Evolutionary conservation across 352 stramenopile species (phyloP).

Genomic region (Phytophthora europaea): DNA sequence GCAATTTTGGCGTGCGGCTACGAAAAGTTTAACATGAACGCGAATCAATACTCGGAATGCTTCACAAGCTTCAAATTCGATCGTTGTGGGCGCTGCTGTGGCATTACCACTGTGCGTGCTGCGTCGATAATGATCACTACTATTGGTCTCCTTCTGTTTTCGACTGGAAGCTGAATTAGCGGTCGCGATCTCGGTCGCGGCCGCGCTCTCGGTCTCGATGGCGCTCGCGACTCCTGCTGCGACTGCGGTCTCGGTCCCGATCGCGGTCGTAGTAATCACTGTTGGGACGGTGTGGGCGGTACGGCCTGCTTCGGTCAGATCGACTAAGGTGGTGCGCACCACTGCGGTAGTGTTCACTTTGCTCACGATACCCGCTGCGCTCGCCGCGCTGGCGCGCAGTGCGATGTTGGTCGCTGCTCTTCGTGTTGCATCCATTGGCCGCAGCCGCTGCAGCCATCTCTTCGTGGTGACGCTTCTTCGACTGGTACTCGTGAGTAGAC

Average conservation of each 20-base stretch:
- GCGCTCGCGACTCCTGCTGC: conserved; percentile 39
- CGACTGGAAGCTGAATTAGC: conserved; percentile 3
- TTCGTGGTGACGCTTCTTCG: conserved; percentile 87
- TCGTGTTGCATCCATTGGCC: conserved; percentile 29
- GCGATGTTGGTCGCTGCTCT: conserved; percentile 40
- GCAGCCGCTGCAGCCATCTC: conserved; percentile 63
- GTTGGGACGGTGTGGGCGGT: conserved; percentile 42
- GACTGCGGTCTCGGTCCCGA: conserved; percentile 45
- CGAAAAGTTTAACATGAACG: too few relatives aligned
- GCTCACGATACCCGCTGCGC: conserved; percentile 42
- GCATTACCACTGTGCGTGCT: too few relatives aligned
- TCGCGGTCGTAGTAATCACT: conserved; percentile 54
- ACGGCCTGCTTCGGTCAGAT: conserved; percentile 39
- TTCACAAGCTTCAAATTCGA: too few relatives aligned
- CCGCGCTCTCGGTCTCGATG: conserved; percentile 40
- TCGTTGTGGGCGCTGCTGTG: too few relatives aligned
- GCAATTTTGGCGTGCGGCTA: too few relatives aligned
- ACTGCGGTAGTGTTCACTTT: conserved; percentile 44
- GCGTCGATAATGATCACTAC: conserved; percentile 18
- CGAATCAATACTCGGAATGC: too few relatives aligned
- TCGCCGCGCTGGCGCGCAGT: conserved; percentile 42
- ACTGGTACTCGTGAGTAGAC: conserved; percentile 89
- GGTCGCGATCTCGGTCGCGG: conserved; percentile 35
- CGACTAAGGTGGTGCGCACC: conserved; percentile 37
- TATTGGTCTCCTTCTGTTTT: conserved; percentile 5